Conservation (phyloP, 345 rosid genomes). For the Atalantia buxifolia region DNA sequence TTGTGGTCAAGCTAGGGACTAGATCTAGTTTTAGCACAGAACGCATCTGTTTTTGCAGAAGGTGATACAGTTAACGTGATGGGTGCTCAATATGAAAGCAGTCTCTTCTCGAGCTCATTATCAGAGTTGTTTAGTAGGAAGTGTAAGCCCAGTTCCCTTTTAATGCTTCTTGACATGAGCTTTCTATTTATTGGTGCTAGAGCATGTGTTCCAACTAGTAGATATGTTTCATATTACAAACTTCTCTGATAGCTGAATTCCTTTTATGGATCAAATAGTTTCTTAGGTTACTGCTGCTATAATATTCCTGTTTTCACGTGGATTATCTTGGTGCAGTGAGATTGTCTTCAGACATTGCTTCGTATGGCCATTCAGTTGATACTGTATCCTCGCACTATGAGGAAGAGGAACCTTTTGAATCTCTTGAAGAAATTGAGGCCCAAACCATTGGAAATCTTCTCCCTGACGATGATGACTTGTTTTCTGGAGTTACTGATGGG, state of each 20-base stretch:
- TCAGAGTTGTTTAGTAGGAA: conserved; percentile 52
- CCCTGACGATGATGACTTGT: conserved; percentile 62
- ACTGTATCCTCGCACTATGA: conserved; percentile 35
- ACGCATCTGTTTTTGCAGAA: conserved; percentile 21
- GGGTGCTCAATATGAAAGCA: conserved; percentile 42
- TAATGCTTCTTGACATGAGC: not conserved
- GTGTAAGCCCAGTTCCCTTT: conserved; percentile 30
- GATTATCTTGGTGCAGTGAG: conserved; percentile 42
- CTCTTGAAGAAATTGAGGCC: conserved; percentile 61
- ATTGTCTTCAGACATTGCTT: conserved; percentile 31
- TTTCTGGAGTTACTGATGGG: conserved; percentile 53
- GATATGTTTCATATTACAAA: not conserved
- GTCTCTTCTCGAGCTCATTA: conserved; percentile 65
- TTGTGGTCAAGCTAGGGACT: conserved; percentile 19
- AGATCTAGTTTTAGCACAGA: conserved; percentile 23
- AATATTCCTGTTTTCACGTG: conserved; percentile 4
- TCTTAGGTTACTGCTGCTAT: not conserved
- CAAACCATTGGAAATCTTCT: conserved; percentile 72
- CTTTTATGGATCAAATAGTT: not conserved
- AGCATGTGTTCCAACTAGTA: not conserved
- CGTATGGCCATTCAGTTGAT: conserved; percentile 39
- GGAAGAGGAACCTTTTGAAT: conserved; percentile 48
- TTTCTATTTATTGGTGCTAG: not conserved
- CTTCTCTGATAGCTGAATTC: not conserved
- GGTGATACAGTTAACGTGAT: conserved; percentile 22